Conservation (phyloP, 305 asterid species). For the Fraxinus paxiana region DNA sequence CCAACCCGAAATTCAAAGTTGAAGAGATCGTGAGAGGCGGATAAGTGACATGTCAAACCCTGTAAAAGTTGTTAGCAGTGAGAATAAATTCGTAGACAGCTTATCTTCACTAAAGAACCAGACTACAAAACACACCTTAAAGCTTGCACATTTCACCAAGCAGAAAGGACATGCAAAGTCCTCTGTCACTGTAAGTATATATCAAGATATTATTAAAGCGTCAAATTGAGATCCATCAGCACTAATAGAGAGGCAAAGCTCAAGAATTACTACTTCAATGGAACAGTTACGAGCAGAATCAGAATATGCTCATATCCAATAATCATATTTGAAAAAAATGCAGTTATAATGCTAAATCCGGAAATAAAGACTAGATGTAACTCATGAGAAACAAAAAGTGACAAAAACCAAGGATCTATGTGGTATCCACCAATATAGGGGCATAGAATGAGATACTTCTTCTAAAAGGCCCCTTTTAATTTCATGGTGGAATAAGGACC, state of each 20-base stretch:
- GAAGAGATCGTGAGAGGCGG: slow-evolving; percentile 83
- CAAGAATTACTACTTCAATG: slow-evolving; percentile 8
- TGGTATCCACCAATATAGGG: neutral
- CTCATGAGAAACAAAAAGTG: neutral
- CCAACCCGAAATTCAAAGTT: slow-evolving; percentile 98
- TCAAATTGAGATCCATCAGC: neutral
- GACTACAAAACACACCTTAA: slow-evolving; percentile 55
- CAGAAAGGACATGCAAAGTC: slow-evolving; percentile 98
- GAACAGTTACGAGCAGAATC: neutral
- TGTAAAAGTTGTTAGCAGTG: slow-evolving; percentile 28
- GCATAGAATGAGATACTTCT: neutral
- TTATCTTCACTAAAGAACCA: slow-evolving; percentile 15
- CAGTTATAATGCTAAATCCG: neutral
- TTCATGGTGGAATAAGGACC: neutral
- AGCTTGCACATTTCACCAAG: slow-evolving; percentile 92
- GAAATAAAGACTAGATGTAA: neutral
- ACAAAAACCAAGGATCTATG: neutral
- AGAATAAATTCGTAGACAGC: slow-evolving; percentile 23
- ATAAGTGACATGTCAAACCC: slow-evolving; percentile 88
- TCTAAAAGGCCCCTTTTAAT: neutral
- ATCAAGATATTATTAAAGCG: slow-evolving; percentile 31
- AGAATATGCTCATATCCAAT: neutral
- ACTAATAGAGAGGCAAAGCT: slow-evolving; percentile 12
- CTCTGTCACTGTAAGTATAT: slow-evolving; percentile 73
- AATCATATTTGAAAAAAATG: slow-evolving; percentile 4